Base-by-base conservation (phyloP, 2,329 filamentous ascomycete species). In the Zymoseptoria crescenta region DNA sequence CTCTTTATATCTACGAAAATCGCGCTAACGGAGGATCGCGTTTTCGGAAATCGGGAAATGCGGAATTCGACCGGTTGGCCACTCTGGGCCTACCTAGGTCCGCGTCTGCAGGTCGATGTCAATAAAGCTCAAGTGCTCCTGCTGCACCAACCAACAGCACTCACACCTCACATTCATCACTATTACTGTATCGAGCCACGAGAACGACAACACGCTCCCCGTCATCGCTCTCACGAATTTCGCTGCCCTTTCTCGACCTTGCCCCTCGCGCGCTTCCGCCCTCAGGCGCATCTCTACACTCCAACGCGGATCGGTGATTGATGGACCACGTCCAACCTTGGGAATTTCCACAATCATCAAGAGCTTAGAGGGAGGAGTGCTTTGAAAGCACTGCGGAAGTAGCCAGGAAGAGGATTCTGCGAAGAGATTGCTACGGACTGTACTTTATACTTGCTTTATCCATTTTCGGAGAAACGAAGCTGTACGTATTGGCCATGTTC, bases 401-500 rank as follows among this genome's bases (percentile, higher is more conserved):
- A 45, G 35, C n/a, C 10, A 16, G 35, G 13, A 45, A 45, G 13
- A 45, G 35, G n/a, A 45, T 13, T 16, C 7, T n/a, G 2, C n/a
- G 35, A 45, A 16, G 35, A 16, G 35, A 13, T 45, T 45, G 35
- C 7, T 16, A 45, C 10, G 35, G n/a, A 45, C 16, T 45, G 35
- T 45, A 45, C n/a, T 45, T 45, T 45, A 45, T 45, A 45, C 35
- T 45, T 45, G 35, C 35, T 45, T 16, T 45, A 45, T 45, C 35
- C 35, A 45, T 45, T 16, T 13, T 45, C 16, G 35, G 35, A 45
- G 35, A 53, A 54, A 51, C 55, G 51, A 60, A 55, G 49, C 54
- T 62, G 65, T 67, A 67, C 65, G 65, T 67, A 67, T 67, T 56
- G 60, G 60, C 61, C 57, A 63, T 62, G 57, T 62, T 53, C 54